Evolutionary conservation across 2,329 filamentous ascomycete species (phyloP), one percentile per base, ranked within the genome.

Genomic region (Cordyceps fumosorosea): DNA sequence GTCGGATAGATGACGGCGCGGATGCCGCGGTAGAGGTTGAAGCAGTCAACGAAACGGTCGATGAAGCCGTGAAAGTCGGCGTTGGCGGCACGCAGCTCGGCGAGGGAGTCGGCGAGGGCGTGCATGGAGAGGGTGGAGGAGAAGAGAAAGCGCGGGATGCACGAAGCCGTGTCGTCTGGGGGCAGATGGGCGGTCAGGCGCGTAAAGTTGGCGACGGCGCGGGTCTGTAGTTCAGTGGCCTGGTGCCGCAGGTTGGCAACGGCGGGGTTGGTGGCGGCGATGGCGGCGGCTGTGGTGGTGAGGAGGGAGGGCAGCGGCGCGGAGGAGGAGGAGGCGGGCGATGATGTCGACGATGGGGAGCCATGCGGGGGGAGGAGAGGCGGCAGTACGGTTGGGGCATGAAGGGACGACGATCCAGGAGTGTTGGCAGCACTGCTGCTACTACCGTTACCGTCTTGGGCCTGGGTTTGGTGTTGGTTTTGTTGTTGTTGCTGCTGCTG

Each of bases 41-140:
- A 60, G 57, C 62, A 63, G 53, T 63, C 62, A 24, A 60, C 62
- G 47, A 63, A 63, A 20, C 44, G 47, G 45, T 63, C 62, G 56
- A 63, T 63, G 62, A 63, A 63, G 52, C 51, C 53, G 57, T 60
- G 51, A 20, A 63, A 63, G 53, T 63, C 52, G 47, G 72, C 70
- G 60, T 73, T 66, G 54, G 74, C 74, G 63, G 75, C 73, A 40
- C 64, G 54, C 56, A 76, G 68, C 16, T 76, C 69, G 2, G 68
- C 66, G 2, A 82, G 71, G 2, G 76, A 76, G 60, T 84, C 80
- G 65, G 76, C 80, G 4, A 84, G 73, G 45, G 77, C 74, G 58
- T 83, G 80, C 7, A 81, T 71, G 47, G 78, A 77, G 1, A 81
- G 66, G 5, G 76, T 63, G 20, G 72, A 70, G 5, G 78, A 75